Conservation (phyloP, 768 basidiomycete genomes). For the Serendipita vermifera region DNA sequence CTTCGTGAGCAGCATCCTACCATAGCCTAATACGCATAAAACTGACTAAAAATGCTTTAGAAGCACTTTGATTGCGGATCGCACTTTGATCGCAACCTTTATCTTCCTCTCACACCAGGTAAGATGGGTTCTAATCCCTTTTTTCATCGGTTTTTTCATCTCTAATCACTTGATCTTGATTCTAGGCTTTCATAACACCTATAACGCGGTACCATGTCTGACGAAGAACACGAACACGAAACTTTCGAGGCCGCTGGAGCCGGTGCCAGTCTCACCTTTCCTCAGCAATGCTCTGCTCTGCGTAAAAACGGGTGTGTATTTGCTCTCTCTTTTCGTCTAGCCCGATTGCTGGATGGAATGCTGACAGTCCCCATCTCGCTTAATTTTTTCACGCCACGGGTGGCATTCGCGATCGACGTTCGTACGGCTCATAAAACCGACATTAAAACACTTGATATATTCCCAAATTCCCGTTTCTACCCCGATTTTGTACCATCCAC, state of each 20-base stretch:
- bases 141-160: too few species aligned
- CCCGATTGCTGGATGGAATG: not conserved
- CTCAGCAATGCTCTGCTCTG: conserved; percentile 94
- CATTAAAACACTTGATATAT: conserved; percentile 24
- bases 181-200: not conserved
- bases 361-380: not conserved
- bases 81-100: too few species aligned
- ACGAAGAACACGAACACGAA: conserved; percentile 47
- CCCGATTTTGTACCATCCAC: too few species aligned
- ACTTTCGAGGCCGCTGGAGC: conserved; percentile 20
- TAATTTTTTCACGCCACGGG: too few species aligned
- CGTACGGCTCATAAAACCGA: conserved; percentile 49
- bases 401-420: too few species aligned
- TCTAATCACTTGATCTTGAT: too few species aligned
- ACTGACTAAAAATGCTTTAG: too few species aligned
- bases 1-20: too few species aligned
- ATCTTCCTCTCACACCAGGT: too few species aligned
- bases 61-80: too few species aligned
- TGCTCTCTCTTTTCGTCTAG: not conserved
- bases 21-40: too few species aligned
- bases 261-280: conserved; percentile 67
- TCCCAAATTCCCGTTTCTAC: not conserved
- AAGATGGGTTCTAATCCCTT: too few species aligned
- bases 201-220: conserved; percentile 17
- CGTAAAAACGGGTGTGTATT: conserved; percentile 31